Base-by-base conservation (phyloP, 169 alveolate species). In the Toxoplasma gondii region DNA sequence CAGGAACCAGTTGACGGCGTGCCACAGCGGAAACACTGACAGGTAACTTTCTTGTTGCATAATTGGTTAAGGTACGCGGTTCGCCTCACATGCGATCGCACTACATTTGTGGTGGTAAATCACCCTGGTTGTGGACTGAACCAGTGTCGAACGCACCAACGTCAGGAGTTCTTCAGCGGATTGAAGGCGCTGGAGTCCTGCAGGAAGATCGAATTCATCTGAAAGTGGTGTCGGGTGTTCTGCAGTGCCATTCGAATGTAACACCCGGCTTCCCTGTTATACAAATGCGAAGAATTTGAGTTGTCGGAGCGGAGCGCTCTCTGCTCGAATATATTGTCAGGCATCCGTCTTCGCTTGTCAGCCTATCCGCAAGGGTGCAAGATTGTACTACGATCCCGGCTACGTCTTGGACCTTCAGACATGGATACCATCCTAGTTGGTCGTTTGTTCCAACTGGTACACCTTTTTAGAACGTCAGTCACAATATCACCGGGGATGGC, bases 111-210 rank as follows among this genome's bases (percentile, higher is more conserved):
- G 82, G 58, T 49, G 58, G 58, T 17, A 49, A 17, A 49, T 17
- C 58, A 49, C 22, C 58, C 1, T 81, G 88, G 16, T 58, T 0
- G 49, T 27, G 44, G 53, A 9, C 53, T 38, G 34, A 36, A 9
- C 10, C 49, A 10, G 29, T 34, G 53, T 34, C 88, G 88, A 39
- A 36, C 88, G 44, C 38, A 92, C 94, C 91, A 92, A 53, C 44
- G 41, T 92, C 36, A 92, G 87, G 45, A 92, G 70, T 74, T 92
- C 94, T 41, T 92, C 94, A 45, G 94, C 94, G 36, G 94, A 92
- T n/a, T 80, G 91, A 29, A 92, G 91, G 29, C 78, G 91, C 19
- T 82, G 69, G 0, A 92, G 94, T n/a, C 92, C 94, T 92, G 74
- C 39, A 83, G 31, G 31, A 27, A 86, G 38, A 43, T 38, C 45